These are phyloP conservation scores for Echium plantagineum DNA, from an alignment of 257 asterid species.

Conservation along the genomic window DNA sequence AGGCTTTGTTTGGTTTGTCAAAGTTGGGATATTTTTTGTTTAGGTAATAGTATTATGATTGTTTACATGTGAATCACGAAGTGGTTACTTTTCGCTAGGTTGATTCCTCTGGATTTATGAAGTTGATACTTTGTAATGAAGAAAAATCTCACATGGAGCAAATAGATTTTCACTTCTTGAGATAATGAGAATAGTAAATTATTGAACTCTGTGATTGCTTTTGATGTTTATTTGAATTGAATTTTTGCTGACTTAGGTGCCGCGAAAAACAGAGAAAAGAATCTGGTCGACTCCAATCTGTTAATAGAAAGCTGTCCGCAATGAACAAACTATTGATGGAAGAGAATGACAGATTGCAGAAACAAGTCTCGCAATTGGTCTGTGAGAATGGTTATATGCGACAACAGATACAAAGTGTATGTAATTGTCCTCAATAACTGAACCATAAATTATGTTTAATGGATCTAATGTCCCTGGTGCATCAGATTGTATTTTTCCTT, in stretches of 20 bases:
- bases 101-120: background rate
- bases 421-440: constrained; percentile 11
- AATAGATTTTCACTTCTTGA: background rate
- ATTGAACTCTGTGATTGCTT: background rate
- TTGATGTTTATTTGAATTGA: no score
- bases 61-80: no score
- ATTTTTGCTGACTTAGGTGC: constrained; percentile 36
- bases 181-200: background rate
- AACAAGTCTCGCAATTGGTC: constrained; percentile 89
- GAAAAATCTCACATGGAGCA: background rate
- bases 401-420: constrained; percentile 71
- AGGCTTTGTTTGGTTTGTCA: background rate
- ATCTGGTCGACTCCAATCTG: constrained; percentile 70
- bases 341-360: constrained; percentile 91
- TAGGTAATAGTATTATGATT: background rate
- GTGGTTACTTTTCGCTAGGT: background rate
- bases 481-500: background rate
- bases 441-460: no score
- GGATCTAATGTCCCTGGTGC: background rate
- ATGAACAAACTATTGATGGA: constrained; percentile 94
- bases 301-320: constrained; percentile 68
- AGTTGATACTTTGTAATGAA: background rate
- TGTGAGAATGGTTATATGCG: constrained; percentile 80
- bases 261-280: constrained; percentile 92
- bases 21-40: background rate